These are phyloP conservation scores for Madurella fahalii DNA, from an alignment of 2,329 filamentous ascomycete genomes.

Conservation along the genomic window DNA sequence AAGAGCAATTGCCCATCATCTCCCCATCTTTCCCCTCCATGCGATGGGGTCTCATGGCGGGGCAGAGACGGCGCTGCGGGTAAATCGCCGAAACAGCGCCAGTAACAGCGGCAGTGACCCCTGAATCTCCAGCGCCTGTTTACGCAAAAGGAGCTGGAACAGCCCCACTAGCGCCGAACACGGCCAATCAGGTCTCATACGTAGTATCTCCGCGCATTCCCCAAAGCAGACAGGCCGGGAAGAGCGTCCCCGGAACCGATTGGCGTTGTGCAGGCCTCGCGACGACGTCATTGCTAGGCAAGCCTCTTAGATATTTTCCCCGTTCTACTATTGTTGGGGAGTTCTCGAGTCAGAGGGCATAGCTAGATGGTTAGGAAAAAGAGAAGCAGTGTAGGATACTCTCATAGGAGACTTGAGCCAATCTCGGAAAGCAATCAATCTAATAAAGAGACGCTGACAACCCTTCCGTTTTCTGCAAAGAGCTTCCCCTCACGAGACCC, in stretches of 20 bases:
- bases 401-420: no score
- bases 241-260: constrained; percentile 17
- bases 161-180: background rate
- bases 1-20: constrained; percentile 7
- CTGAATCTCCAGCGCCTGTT: background rate
- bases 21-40: constrained; percentile 10
- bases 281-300: constrained; percentile 14
- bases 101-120: constrained; percentile 7
- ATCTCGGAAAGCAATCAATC: no score
- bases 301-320: background rate
- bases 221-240: constrained; percentile 8
- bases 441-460: background rate
- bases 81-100: constrained; percentile 25
- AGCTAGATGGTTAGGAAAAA: no score
- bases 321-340: background rate
- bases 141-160: constrained; percentile 5
- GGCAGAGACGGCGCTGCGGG: constrained; percentile 25
- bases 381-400: no score
- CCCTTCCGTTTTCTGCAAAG: background rate
- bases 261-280: background rate
- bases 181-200: constrained; percentile 8
- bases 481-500: constrained; percentile 12
- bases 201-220: background rate
- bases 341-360: no score
- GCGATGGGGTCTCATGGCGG: constrained; percentile 15